Evolutionary conservation across 106 monocot genomes (phyloP).

Genomic region (Allium sativum): DNA sequence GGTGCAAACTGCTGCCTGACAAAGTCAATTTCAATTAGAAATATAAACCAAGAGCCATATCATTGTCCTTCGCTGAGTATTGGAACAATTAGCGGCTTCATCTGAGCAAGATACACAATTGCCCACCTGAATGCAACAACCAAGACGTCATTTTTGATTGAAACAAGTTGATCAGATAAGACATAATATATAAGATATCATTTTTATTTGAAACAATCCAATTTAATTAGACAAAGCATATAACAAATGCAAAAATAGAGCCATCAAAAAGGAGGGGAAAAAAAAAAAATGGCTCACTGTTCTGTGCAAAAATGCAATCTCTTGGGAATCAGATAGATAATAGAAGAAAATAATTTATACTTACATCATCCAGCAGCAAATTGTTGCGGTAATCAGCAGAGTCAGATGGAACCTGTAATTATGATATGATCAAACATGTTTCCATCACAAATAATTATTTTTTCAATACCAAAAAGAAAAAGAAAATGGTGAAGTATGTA

Average conservation of each 20-base stretch:
- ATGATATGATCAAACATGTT: background rate
- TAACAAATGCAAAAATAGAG: no score
- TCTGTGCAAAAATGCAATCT: no score
- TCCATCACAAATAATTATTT: no score
- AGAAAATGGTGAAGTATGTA: no score
- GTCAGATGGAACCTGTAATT: constrained; percentile 47
- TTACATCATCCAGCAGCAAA: constrained; percentile 99
- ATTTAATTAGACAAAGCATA: no score
- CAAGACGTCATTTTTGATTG: background rate
- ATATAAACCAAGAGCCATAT: background rate
- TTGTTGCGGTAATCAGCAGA: constrained; percentile 65
- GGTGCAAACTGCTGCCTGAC: background rate
- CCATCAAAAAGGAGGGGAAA: no score
- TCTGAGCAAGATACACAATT: constrained; percentile 22
- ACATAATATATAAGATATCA: no score
- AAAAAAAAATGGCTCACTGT: no score
- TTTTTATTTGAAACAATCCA: no score
- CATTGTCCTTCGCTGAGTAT: constrained; percentile 17
- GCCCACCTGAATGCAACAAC: constrained; percentile 12
- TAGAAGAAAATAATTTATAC: constrained; percentile 9
- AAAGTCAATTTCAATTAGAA: background rate
- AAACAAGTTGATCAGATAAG: no score
- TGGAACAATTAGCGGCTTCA: constrained; percentile 23
- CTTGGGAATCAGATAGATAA: background rate
- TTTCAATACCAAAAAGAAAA: no score